Percentiles rank a stretch among this genome's conserved stretches.
Evolutionary conservation across 2,329 filamentous ascomycete genomes (phyloP).

Genomic region (Dactylellina sp.): DNA sequence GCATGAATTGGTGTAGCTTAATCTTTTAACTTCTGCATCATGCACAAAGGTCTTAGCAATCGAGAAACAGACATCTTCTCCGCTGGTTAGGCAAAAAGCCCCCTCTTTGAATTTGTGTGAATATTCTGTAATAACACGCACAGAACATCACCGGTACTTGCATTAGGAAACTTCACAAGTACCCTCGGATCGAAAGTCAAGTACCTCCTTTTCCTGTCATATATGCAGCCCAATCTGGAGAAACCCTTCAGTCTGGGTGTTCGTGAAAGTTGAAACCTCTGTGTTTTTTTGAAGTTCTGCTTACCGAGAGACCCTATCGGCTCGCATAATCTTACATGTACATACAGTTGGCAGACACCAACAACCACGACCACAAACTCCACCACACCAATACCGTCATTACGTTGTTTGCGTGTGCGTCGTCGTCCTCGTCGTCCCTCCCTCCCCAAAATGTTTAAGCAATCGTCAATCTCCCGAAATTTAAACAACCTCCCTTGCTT

Average conservation of each 20-base stretch:
- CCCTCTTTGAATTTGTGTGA: too few relatives aligned
- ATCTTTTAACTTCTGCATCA: conserved; percentile 22
- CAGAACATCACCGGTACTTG: conserved; percentile 32
- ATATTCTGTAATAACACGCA: too few relatives aligned
- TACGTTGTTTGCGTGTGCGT: too few relatives aligned
- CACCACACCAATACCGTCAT: too few relatives aligned
- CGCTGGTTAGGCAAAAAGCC: too few relatives aligned
- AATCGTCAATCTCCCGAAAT: conserved; percentile 1
- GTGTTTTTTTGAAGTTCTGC: conserved; percentile 6
- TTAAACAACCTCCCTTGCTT: conserved; percentile 20
- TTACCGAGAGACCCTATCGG: conserved; percentile 53
- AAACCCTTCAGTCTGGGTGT: conserved; percentile 7
- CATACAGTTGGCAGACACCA: conserved; percentile 45
- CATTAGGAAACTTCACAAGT: conserved; percentile 17
- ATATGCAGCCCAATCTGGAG: too few relatives aligned
- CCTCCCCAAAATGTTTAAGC: neutral
- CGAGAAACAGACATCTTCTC: neutral
- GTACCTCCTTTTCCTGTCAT: conserved; percentile 20
- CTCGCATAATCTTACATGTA: conserved; percentile 55
- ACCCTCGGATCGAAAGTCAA: conserved; percentile 22
- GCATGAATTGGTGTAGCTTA: conserved; percentile 26
- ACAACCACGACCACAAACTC: neutral
- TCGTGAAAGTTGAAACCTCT: conserved; percentile 12
- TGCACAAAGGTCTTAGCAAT: conserved; percentile 37
- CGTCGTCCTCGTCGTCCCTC: too few relatives aligned